Evolutionary conservation across 345 rosid species (phyloP), one percentile per base, ranked within the genome.

Genomic region (Gossypium anomalum): DNA sequence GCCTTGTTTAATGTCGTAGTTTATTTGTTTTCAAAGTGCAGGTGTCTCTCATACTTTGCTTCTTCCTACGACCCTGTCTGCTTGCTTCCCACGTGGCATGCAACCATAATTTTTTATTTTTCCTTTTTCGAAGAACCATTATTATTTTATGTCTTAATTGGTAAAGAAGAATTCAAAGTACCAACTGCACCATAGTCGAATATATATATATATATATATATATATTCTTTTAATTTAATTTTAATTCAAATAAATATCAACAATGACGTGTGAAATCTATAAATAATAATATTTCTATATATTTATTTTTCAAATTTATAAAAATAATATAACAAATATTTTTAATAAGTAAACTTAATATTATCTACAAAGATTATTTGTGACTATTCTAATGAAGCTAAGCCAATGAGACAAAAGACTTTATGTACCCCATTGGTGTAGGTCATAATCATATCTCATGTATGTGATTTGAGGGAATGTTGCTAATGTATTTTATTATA

Each of bases 21-120:
- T 27, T 4, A 9, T 29, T 15, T 15, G 25, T 12, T 57, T 64
- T 71, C 55, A 7, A 77, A 69, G 62, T 22, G 4, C 25, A 74
- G 38, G 45, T 52, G 61, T 58, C 49, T 81, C 72, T 74, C 79
- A 67, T 34, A 0, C 73, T 73, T 52, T 62, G 74, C 77, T 78
- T 76, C 70, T 16, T n/a, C 14, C 47, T 62, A 66, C 23, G 17
- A 65, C 75, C 7, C 75, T 44, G 19, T 8, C 38, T 53, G 27
- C 8, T 22, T 49, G 48, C 1, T 57, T 27, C 78, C 81, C 86
- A 82, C 83, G 86, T 82, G 77, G 58, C 63, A 2, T 43, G 38
- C 76, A 64, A 49, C 75, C 38, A 13, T 43, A 23, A 9, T 0
- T 9, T 20, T 47, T 57, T 20, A 56, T 56, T 66, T 51, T 38